Evolutionary conservation across 352 stramenopile genomes (phyloP).

Genomic region (Phytophthora cajani): DNA sequence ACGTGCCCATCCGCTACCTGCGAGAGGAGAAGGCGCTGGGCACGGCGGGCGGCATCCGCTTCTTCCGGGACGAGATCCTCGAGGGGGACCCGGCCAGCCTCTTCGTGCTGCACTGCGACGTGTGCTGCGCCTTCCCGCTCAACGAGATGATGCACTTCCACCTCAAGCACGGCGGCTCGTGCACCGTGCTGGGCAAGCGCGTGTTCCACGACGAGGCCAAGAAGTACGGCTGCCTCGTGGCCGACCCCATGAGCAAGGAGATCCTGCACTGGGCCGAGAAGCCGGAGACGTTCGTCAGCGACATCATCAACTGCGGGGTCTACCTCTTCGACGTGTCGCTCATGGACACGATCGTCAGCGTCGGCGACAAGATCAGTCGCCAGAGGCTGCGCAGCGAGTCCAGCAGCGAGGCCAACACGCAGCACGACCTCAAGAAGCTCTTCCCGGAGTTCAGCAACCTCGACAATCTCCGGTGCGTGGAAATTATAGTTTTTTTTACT

Average conservation of each 20-base stretch:
- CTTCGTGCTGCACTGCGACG: slow-evolving; percentile 88
- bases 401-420: slow-evolving; percentile 67
- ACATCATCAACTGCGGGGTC: slow-evolving; percentile 92
- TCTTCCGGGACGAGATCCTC: slow-evolving; percentile 87
- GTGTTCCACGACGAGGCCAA: slow-evolving; percentile 90
- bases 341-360: slow-evolving; percentile 76
- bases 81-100: slow-evolving; percentile 71
- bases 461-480: slow-evolving; percentile 77
- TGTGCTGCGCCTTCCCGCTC: slow-evolving; percentile 89
- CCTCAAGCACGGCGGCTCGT: slow-evolving; percentile 71
- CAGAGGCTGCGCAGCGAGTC: slow-evolving; percentile 83
- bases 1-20: slow-evolving; percentile 88
- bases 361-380: slow-evolving; percentile 83
- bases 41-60: slow-evolving; percentile 84
- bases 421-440: slow-evolving; percentile 87
- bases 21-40: slow-evolving; percentile 81
- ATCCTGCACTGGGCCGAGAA: slow-evolving; percentile 92
- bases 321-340: slow-evolving; percentile 88
- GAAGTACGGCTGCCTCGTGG: slow-evolving; percentile 89
- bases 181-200: slow-evolving; percentile 86
- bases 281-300: slow-evolving; percentile 89
- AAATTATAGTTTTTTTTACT: too few relatives aligned
- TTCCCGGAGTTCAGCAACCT: slow-evolving; percentile 90
- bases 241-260: slow-evolving; percentile 77
- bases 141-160: slow-evolving; percentile 92